Evolutionary conservation across 129 eudicot genomes (phyloP).

Genomic region (carrot (Daucus carota)): DH1_v3.0 NC_030388.2:27470001-27470500

Average conservation of each 20-base stretch:
- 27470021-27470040: background rate
- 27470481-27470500: background rate
- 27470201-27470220: constrained; percentile 30
- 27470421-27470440: background rate
- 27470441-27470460: background rate
- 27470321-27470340: background rate
- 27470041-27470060: background rate
- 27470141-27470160: constrained; percentile 31
- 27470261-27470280: constrained; percentile 31
- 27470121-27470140: constrained; percentile 39
- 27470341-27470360: background rate
- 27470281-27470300: constrained; percentile 7
- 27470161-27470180: constrained; percentile 47
- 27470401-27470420: background rate
- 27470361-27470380: background rate
- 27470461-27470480: background rate
- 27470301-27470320: background rate
- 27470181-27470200: constrained; percentile 46
- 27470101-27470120: constrained; percentile 62
- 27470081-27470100: background rate
- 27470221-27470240: constrained; percentile 20
- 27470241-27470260: constrained; percentile 39
- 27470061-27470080: background rate
- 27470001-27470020: background rate
- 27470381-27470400: background rate